phyloP scores from a whole-genome alignment of 495 filamentous ascomycete species.

The Xylaria flabelliformis region DNA sequence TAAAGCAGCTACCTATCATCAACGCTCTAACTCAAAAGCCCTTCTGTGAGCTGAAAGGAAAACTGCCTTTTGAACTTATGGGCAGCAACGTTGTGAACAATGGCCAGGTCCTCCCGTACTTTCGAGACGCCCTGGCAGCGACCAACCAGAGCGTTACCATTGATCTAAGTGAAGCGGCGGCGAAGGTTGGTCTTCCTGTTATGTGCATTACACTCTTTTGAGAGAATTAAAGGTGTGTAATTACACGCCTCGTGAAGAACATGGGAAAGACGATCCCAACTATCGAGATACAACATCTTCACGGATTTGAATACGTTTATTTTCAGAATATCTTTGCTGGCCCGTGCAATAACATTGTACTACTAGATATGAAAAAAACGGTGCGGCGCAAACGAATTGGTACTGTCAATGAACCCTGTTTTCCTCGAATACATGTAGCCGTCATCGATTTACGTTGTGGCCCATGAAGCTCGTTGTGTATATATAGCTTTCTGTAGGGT shows the following conservation, averaged over 20 bases:
- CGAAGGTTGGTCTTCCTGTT: slow-evolving; percentile 1
- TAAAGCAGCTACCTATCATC: slow-evolving; percentile 59
- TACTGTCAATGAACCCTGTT: not conserved
- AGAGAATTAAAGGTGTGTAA: not conserved
- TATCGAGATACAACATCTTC: not conserved
- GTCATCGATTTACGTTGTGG: not conserved
- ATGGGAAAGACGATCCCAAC: not conserved
- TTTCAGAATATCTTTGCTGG: not conserved
- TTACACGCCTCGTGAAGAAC: not conserved
- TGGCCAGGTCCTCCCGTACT: slow-evolving; percentile 67
- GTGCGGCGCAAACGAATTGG: not conserved
- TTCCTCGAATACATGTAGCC: not conserved
- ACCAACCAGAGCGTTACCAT: slow-evolving; percentile 46
- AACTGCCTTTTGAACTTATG: slow-evolving; percentile 64
- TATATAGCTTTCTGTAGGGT: not conserved
- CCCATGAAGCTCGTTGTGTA: not conserved
- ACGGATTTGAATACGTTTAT: slow-evolving; percentile 2
- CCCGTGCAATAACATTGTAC: not conserved
- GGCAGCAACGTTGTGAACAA: slow-evolving; percentile 65
- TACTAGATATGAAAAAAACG: not conserved
- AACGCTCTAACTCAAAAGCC: slow-evolving; percentile 43
- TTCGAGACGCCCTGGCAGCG: slow-evolving; percentile 52
- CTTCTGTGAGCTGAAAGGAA: slow-evolving; percentile 56
- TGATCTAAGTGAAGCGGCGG: slow-evolving; percentile 40
- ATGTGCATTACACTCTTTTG: not conserved